A percentile compares a stretch with the other conserved stretches of the same genome.
These are phyloP conservation scores for Tremellales sp. DNA, from an alignment of 1,284 basidiomycete species.

Conservation along the genomic window DNA sequence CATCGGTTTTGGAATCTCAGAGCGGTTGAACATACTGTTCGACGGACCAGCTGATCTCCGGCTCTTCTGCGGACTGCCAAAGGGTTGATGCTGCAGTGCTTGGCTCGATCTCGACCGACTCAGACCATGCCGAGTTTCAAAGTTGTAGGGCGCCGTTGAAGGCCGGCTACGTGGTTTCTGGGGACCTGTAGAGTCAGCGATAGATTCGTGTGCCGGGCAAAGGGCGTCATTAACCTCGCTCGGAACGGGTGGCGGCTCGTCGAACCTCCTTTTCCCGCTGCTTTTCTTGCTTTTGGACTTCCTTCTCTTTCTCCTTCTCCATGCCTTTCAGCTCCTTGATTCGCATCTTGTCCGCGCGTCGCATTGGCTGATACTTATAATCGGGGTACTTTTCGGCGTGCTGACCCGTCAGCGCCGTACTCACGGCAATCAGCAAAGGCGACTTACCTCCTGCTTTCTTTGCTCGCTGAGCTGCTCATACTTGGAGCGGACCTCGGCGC, in stretches of 20 bases:
- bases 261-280: conserved; percentile 7
- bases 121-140: no score
- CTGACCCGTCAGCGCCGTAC: conserved; percentile 18
- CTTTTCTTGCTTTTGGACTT: conserved; percentile 25
- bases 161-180: no score
- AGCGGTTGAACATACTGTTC: no score
- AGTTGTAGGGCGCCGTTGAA: no score
- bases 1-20: no score
- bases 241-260: background rate
- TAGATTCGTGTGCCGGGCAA: no score
- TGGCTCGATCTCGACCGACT: no score
- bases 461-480: conserved; percentile 68
- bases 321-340: conserved; percentile 40
- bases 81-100: no score
- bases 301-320: conserved; percentile 38
- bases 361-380: conserved; percentile 69
- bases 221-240: no score
- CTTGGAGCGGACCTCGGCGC: conserved; percentile 53
- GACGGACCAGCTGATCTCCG: no score
- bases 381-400: conserved; percentile 63
- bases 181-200: no score
- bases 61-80: no score
- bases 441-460: conserved; percentile 58
- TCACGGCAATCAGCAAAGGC: background rate
- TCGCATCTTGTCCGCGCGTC: conserved; percentile 60